Evolutionary conservation across 768 basidiomycete genomes (phyloP).

Genomic region (Termitomyces sp.): DNA sequence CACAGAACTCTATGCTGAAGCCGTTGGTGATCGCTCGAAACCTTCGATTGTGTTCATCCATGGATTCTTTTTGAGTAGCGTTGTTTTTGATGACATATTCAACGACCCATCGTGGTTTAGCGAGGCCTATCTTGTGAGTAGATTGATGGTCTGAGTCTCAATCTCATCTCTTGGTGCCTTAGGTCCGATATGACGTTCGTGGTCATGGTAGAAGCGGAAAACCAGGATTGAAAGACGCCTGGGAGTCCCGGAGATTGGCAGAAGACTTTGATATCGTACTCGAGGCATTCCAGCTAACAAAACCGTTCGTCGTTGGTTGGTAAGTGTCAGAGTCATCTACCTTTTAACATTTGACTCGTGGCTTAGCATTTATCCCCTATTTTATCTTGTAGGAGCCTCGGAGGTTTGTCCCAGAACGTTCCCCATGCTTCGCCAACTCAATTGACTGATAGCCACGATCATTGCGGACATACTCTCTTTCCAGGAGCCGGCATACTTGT

Average conservation of each 20-base stretch:
- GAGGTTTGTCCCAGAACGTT: constrained; percentile 15
- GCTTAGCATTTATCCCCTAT: not conserved
- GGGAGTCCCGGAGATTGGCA: constrained; percentile 21
- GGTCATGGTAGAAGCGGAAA: constrained; percentile 28
- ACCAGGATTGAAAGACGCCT: constrained; percentile 18
- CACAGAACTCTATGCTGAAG: constrained; percentile 31
- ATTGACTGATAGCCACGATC: constrained; percentile 13
- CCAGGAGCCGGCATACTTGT: constrained; percentile 19
- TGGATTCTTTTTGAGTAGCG: constrained; percentile 25
- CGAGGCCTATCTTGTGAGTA: constrained; percentile 22
- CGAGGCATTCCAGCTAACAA: constrained; percentile 20
- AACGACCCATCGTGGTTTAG: constrained; percentile 21
- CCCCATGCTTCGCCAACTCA: not conserved
- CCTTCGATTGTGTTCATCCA: constrained; percentile 34
- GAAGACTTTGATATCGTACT: constrained; percentile 28
- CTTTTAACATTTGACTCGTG: not conserved
- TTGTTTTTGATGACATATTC: constrained; percentile 32
- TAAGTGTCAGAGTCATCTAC: not conserved
- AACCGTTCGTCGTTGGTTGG: constrained; percentile 29
- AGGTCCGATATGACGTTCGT: constrained; percentile 29
- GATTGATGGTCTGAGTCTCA: not conserved
- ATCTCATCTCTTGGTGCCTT: not conserved
- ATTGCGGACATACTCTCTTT: constrained; percentile 22
- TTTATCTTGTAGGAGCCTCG: constrained; percentile 16
- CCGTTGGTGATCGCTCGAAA: constrained; percentile 28